These are phyloP conservation scores for Apiospora hydei DNA, from an alignment of 2,329 filamentous ascomycete species.

Conservation along the genomic window DNA sequence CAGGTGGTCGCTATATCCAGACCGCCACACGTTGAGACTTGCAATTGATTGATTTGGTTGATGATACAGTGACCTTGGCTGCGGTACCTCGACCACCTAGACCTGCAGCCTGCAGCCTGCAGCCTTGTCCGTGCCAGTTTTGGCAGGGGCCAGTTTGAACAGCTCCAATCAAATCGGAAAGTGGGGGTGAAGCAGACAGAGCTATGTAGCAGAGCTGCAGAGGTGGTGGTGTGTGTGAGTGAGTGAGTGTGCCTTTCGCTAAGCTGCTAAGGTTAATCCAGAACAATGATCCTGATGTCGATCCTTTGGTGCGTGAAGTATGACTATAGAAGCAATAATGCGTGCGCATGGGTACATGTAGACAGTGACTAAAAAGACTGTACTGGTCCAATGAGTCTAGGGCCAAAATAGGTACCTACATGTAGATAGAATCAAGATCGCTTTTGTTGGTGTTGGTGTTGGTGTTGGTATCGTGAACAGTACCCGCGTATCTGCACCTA, in stretches of 20 bases:
- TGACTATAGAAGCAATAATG: neutral
- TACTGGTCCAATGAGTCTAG: too few species aligned
- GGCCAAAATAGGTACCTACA: neutral
- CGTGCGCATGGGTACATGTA: too few species aligned
- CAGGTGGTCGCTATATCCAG: neutral
- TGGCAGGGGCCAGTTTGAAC: neutral
- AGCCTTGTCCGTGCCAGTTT: neutral
- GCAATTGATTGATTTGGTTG: neutral
- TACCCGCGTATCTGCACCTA: neutral
- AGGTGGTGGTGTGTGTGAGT: too few species aligned
- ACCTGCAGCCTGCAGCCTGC: constrained; percentile 22
- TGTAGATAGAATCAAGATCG: too few species aligned
- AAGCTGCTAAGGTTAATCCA: neutral
- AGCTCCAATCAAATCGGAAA: constrained; percentile 9
- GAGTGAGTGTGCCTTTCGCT: neutral
- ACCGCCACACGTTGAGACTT: neutral
- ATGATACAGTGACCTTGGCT: neutral
- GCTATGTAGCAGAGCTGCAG: too few species aligned
- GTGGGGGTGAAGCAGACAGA: neutral
- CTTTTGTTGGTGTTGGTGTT: too few species aligned
- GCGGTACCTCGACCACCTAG: neutral
- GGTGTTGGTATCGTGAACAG: neutral
- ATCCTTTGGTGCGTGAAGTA: neutral
- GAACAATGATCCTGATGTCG: neutral
- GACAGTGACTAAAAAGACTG: neutral